Conservation (phyloP, 164 flowering plant species). For the Buxus sempervirens region DNA sequence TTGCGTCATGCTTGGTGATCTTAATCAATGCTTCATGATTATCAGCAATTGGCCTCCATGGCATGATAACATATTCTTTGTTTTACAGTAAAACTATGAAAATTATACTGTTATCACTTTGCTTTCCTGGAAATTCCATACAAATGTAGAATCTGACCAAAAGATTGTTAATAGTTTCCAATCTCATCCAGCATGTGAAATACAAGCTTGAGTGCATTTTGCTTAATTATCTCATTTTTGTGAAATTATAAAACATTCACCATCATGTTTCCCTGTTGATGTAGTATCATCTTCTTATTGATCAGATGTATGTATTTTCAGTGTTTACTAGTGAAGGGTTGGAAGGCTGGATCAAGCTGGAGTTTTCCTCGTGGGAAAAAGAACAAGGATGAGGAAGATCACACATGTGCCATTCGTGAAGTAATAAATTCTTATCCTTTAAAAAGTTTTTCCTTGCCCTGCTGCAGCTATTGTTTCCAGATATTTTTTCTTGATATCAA, state of each 20-base stretch:
- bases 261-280: neutral
- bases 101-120: no score
- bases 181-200: no score
- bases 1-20: neutral
- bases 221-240: neutral
- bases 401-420: slow-evolving; percentile 86
- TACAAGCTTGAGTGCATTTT: neutral
- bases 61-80: neutral
- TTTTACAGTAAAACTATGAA: neutral
- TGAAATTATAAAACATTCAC: neutral
- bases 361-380: slow-evolving; percentile 98
- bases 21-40: neutral
- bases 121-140: no score
- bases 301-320: slow-evolving; percentile 26
- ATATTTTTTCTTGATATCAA: neutral
- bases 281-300: neutral
- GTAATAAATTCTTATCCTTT: slow-evolving; percentile 33
- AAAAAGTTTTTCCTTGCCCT: neutral
- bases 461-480: neutral
- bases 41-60: neutral
- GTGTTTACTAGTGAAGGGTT: slow-evolving; percentile 95
- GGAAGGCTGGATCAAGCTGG: slow-evolving; percentile 97
- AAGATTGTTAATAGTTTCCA: no score
- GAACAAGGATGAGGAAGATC: slow-evolving; percentile 96
- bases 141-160: no score